phyloP scores from a whole-genome alignment of 1,139 yeast genomes.

The Candida glucosophila region DNA sequence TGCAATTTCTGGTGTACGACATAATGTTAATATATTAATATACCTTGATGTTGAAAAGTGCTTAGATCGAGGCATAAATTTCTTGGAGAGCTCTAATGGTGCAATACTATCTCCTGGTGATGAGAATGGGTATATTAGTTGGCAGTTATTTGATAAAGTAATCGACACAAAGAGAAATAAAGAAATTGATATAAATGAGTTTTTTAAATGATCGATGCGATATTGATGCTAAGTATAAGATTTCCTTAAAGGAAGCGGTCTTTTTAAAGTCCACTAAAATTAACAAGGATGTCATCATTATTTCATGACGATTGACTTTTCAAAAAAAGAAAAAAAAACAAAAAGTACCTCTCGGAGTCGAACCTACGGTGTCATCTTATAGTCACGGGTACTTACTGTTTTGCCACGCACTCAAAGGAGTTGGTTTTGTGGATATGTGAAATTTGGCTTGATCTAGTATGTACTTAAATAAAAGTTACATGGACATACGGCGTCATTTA shows the following conservation, averaged over 20 bases:
- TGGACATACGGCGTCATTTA: no score
- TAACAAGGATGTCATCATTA: neutral
- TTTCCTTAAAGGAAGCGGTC: no score
- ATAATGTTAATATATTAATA: constrained; percentile 50
- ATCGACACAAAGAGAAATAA: constrained; percentile 10
- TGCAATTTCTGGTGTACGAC: constrained; percentile 64
- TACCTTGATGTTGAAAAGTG: constrained; percentile 48
- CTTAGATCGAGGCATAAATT: constrained; percentile 38
- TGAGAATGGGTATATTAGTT: constrained; percentile 40
- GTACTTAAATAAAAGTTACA: no score
- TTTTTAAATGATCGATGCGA: no score
- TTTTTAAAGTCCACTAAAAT: neutral
- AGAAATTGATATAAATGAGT: constrained; percentile 1
- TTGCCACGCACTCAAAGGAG: no score
- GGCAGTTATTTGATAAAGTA: constrained; percentile 34
- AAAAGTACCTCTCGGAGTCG: no score
- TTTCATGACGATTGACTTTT: neutral
- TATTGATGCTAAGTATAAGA: no score
- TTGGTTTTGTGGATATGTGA: no score
- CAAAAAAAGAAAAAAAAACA: no score
- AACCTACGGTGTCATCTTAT: no score
- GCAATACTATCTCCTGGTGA: constrained; percentile 69
- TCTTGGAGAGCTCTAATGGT: constrained; percentile 61
- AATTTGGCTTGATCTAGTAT: no score
- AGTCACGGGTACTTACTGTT: no score